Evolutionary conservation across 345 rosid genomes (phyloP).

Genomic region (Luvunga scandens): DNA sequence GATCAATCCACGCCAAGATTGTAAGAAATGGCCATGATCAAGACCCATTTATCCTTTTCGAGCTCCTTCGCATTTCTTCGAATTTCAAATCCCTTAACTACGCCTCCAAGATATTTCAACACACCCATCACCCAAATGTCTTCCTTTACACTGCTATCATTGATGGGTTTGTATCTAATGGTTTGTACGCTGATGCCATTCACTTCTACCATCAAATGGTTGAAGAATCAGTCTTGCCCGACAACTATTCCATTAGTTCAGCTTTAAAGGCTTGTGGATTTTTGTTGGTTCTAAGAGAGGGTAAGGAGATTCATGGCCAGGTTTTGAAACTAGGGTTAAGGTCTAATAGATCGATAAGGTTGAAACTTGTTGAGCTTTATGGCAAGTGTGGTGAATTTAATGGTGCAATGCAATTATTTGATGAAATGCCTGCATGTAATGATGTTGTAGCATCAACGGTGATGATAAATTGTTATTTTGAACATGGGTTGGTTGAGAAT

Average conservation of each 20-base stretch:
- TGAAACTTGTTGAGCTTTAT: slow-evolving; percentile 46
- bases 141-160: slow-evolving; percentile 62
- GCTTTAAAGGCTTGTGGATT: slow-evolving; percentile 50
- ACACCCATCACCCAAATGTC: slow-evolving; percentile 41
- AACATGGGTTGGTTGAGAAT: slow-evolving; percentile 39
- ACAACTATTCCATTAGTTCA: slow-evolving; percentile 45
- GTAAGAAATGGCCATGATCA: slow-evolving; percentile 41
- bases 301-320: slow-evolving; percentile 53
- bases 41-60: slow-evolving; percentile 53
- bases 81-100: slow-evolving; percentile 38
- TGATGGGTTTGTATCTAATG: slow-evolving; percentile 45
- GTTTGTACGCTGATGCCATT: slow-evolving; percentile 41
- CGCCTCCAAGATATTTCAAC: slow-evolving; percentile 44
- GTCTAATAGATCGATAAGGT: slow-evolving; percentile 38
- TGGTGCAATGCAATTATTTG: slow-evolving; percentile 45
- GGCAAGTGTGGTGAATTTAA: slow-evolving; percentile 41
- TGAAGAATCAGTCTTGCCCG: slow-evolving; percentile 35
- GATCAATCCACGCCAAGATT: slow-evolving; percentile 40
- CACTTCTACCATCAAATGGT: slow-evolving; percentile 42
- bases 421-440: slow-evolving; percentile 53
- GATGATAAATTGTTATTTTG: slow-evolving; percentile 42
- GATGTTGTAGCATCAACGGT: slow-evolving; percentile 56
- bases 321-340: slow-evolving; percentile 53
- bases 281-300: slow-evolving; percentile 25
- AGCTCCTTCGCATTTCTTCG: slow-evolving; percentile 54